Base-by-base conservation (phyloP, 1,284 basidiomycete genomes). In the Trichosporon sp. region DNA sequence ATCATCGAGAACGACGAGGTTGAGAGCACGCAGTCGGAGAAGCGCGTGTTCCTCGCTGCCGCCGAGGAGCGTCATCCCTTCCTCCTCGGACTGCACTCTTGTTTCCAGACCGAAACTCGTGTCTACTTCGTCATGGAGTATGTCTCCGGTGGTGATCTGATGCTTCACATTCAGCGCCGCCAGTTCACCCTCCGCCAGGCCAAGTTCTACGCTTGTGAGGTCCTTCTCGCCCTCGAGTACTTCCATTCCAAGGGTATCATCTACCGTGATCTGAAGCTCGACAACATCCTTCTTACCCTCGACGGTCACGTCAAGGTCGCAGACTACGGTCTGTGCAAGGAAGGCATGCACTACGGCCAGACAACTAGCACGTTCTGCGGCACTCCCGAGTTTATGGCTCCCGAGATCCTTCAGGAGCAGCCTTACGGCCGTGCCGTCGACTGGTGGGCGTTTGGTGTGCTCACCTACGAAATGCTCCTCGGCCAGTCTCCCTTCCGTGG, bases 1-100 rank as follows among this genome's bases (percentile, higher is more conserved):
- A 99, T 99, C 84, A 99, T 99, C 78, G 97, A 99, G 83, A 99
- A 99, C 77, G 97, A 99, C 85, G 97, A 99, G 86, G 95, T 99
- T 5, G 97, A 99, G 86, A 97, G 96, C 79, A 99, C 97, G 54
- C 96, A 97, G 76, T 99, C 97, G 3, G 97, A 99, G 85, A 99
- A 99, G 86, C 92, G 97, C 32, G 97, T 99, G 19, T 98, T 98
- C 86, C 86, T 99, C 72, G 91, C 96, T 4, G 97, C 96, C 26
- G 96, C 97, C 10, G 90, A 93, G 70, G 96, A 99, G 84, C 90
- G 94, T 10, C 97, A 99, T 86, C 97, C 97, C 0, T 99, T 99
- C 89, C 86, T 99, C 66, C 91, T 99, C 72, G 93, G 93, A 14
- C 86, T 99, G 66, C 97, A 99, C 83, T 99, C 96, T 16, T 99